A percentile compares a stretch with the other conserved stretches of the same genome.
Evolutionary conservation across 306 rosid genomes (phyloP).

Genomic region (Vachellia collinsii): DNA sequence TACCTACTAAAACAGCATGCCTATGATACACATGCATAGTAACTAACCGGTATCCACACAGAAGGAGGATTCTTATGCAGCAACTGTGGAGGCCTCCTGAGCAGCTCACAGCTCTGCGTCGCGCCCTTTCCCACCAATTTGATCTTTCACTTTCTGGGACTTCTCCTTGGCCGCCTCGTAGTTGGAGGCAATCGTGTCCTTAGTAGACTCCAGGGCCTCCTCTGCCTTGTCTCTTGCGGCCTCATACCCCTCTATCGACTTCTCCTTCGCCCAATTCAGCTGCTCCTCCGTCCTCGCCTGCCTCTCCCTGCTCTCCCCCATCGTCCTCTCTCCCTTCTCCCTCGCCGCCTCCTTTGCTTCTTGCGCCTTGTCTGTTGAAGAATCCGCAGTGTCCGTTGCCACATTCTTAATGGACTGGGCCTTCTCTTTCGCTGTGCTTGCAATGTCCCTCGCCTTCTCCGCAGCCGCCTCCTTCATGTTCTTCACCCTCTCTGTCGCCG

Average conservation of each 20-base stretch:
- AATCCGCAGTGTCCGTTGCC: slow-evolving; percentile 13
- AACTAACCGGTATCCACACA: not conserved
- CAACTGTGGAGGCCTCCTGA: not conserved
- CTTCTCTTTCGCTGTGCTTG: slow-evolving; percentile 42
- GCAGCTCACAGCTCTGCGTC: slow-evolving; percentile 64
- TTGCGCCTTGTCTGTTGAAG: slow-evolving; percentile 22
- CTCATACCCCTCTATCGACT: slow-evolving; percentile 27
- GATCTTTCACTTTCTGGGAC: slow-evolving; percentile 43
- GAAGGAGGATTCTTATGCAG: not conserved
- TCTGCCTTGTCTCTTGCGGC: slow-evolving; percentile 23
- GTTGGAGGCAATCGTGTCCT: slow-evolving; percentile 41
- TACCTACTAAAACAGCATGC: not conserved
- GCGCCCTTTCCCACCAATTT: slow-evolving; percentile 31
- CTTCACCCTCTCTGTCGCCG: slow-evolving; percentile 29
- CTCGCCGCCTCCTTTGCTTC: slow-evolving; percentile 8
- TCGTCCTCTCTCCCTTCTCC: not conserved
- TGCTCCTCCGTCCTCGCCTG: slow-evolving; percentile 18
- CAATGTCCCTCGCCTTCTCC: slow-evolving; percentile 42
- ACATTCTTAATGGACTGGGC: slow-evolving; percentile 26
- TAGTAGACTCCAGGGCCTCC: slow-evolving; percentile 33
- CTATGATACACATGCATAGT: not conserved
- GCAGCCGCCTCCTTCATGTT: slow-evolving; percentile 41
- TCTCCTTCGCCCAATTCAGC: slow-evolving; percentile 33
- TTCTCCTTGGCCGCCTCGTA: slow-evolving; percentile 45
- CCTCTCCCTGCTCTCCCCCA: slow-evolving; percentile 11